Base-by-base conservation (phyloP, 202 grass and related monocot genomes). In the Schoenoplectus tabernaemontani region DNA sequence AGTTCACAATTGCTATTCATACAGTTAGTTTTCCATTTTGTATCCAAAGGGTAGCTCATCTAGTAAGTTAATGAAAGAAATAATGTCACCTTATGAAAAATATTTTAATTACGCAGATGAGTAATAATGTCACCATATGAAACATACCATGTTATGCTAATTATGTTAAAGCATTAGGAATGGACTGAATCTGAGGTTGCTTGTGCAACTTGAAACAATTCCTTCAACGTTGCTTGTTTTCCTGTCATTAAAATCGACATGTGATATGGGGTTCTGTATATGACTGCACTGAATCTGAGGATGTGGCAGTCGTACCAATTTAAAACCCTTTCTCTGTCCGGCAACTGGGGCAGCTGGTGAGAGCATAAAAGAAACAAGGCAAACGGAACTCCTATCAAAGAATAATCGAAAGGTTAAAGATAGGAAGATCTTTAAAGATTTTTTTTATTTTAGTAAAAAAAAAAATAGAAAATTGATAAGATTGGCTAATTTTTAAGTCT, bases 351-450 rank as follows among this genome's bases (percentile, higher is more conserved):
- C 34, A 28, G 36, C 7, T 22, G 36, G 19, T 56, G 33, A 77
- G 16, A 33, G 30, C 28, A 36, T 56, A 37, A 56, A 57, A 77
- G 24, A 54, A 75, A 12, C 50, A 39, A 77, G 37, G 50, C 6
- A 37, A 38, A 59, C 20, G 39, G 58, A n/a, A 78, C 76, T 46
- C 23, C 36, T 8, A 78, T 78, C 54, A 61, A 78, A 61, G 76
- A 78, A 78, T 78, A 62, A 78, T 59, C 53, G 22, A 78, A 36
- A 78, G 53, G 76, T n/a, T 57, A 78, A 33, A n/a, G n/a, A n/a
- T n/a, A n/a, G 56, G 76, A 39, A 46, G 36, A 57, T 78, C 34
- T 41, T 23, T 7, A 60, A 39, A n/a, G n/a, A n/a, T n/a, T n/a
- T n/a, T n/a, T n/a, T n/a, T n/a, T n/a, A n/a, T n/a, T n/a, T n/a